Base-by-base conservation (phyloP, 2,329 filamentous ascomycete genomes). In the Curvularia lunata region DNA sequence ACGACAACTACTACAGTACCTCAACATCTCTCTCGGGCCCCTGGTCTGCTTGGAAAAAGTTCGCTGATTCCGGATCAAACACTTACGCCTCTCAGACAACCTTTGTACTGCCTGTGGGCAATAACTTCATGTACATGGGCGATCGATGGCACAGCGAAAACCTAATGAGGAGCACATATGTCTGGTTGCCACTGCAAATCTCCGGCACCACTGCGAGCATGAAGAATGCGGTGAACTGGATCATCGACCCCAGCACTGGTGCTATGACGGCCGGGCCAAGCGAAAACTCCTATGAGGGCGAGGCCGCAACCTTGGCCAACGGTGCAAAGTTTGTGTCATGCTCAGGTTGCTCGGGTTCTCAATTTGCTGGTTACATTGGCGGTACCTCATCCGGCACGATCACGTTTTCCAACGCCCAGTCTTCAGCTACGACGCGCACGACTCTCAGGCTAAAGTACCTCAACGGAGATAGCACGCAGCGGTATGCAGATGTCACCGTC, bases 111-210 rank as follows among this genome's bases (percentile, higher is more conserved):
- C 72, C 75, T 4, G 68, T 84, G 25, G 70, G 77, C 38, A 74
- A 77, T 38, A 72, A 66, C 5, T 79, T 80, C 48, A 81, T 88
- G 61, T 90, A 89, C 74, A 83, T 89, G 75, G 88, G 88, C 19
- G 88, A 91, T 73, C 83, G 88, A 21, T 90, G 88, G 88, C 74
- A 84, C 0, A 82, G 80, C 5, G 71, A 72, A n/a, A 86, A 89
- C 61, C 79, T 91, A 0, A 83, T 82, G 72, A 77, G 82, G 0
- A 85, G 82, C 50, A 88, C 86, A 0, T 89, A 89, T 65, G 76
- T 89, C 40, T 90, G 87, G 87, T 79, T 89, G 0, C 87, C 87
- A 0, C 73, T 89, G 0, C 77, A 68, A 4, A 79, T 88, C 58
- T 77, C 77, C 1, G 85, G 84, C 0, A 84, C 79, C 0, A 81